A percentile compares a stretch with the other conserved stretches of the same genome.
These are phyloP conservation scores for Beauveria caledonica DNA, from an alignment of 2,329 filamentous ascomycete species.

Conservation along the genomic window DNA sequence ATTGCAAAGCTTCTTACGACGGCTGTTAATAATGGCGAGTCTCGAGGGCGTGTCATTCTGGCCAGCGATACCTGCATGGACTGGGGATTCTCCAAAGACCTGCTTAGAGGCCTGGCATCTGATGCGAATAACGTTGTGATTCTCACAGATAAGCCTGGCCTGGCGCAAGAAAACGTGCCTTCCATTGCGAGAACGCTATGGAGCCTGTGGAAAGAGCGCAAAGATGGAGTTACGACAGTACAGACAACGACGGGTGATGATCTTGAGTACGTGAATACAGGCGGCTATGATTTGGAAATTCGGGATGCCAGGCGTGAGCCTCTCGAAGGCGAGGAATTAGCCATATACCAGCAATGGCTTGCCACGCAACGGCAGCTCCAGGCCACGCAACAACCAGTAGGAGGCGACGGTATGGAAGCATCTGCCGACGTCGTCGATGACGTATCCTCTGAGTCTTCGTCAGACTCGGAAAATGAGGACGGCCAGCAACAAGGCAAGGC, in stretches of 20 bases:
- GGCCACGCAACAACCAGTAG: slow-evolving; percentile 65
- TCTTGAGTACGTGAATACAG: slow-evolving; percentile 59
- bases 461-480: slow-evolving; percentile 81
- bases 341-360: slow-evolving; percentile 84
- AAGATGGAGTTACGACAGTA: slow-evolving; percentile 54
- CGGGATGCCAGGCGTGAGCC: slow-evolving; percentile 53
- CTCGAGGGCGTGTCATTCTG: slow-evolving; percentile 66
- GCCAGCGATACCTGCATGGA: slow-evolving; percentile 85
- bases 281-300: slow-evolving; percentile 54
- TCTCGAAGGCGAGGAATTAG: slow-evolving; percentile 67
- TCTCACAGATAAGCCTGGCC: slow-evolving; percentile 65
- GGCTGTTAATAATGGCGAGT: slow-evolving; percentile 31
- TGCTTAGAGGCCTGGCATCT: slow-evolving; percentile 64
- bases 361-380: slow-evolving; percentile 83
- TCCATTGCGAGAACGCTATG: slow-evolving; percentile 70
- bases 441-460: slow-evolving; percentile 76
- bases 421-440: slow-evolving; percentile 72
- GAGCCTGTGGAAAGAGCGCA: slow-evolving; percentile 66
- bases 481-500: slow-evolving; percentile 86
- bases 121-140: slow-evolving; percentile 79
- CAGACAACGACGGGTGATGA: slow-evolving; percentile 45
- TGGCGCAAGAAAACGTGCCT: slow-evolving; percentile 30
- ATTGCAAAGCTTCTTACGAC: slow-evolving; percentile 60
- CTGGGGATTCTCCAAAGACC: slow-evolving; percentile 88
- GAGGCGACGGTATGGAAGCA: slow-evolving; percentile 58